Evolutionary conservation across 2,329 filamentous ascomycete species (phyloP), one percentile per base, ranked within the genome.

Genomic region (Verticillium zaregamsianum): DNA sequence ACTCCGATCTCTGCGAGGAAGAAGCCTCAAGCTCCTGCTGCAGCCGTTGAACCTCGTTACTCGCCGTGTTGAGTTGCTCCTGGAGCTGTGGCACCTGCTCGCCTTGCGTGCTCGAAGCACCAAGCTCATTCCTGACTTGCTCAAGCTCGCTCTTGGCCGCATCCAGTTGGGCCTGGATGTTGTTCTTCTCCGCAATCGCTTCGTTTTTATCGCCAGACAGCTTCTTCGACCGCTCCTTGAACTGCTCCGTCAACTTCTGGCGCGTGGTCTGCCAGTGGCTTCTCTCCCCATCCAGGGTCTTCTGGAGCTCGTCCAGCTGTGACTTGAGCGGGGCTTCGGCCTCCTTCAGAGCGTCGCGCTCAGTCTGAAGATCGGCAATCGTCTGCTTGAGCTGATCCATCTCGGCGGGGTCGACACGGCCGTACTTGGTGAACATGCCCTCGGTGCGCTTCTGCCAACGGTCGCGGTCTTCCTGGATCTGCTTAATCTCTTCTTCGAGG

Each of bases 401-500:
- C 71, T 98, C 94, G 3, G 91, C 92, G 54, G 95, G 94, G 71
- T 99, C 95, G 59, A 96, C 92, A 61, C 94, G 91, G 68, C 97
- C 93, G 71, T 98, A 97, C 73, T 97, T 97, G 67, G 92, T 93
- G 58, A 99, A 85, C 64, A 99, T 97, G 68, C 96, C 92, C 72
- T 98, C 93, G 1, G 93, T 96, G 28, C 95, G 90, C 80, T 97
- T 94, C 76, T 97, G 93, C 91, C 94, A 97, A 62, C 92, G 87
- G 72, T 98, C 94, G 17, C 95, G 89, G 72, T 98, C 94, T 69
- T 95, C 90, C 67, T 96, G 90, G 11, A 98, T 83, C 65, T 97
- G 85, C 70, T 91, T 92, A 71, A 97, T 86, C 72, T 98, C 94
- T 14, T 92, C 92, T 67, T 96, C 90, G 69, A 93, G 90, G 66